Conservation (phyloP, 1,284 basidiomycete genomes). For the Ustilago lituana region DNA sequence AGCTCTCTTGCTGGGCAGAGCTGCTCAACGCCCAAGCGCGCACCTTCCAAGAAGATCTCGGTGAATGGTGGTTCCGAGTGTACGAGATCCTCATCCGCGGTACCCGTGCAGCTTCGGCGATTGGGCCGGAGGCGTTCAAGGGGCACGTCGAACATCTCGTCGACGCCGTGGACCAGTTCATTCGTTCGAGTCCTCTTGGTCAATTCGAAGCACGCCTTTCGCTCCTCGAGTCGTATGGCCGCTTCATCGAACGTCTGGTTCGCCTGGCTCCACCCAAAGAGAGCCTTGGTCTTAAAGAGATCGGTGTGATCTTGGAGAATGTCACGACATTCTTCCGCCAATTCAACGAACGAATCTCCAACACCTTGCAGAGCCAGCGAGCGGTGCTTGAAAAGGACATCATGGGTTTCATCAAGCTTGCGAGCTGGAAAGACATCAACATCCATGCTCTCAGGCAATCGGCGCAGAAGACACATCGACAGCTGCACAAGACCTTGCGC, state of each 20-base stretch:
- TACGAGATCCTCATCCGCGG: slow-evolving; percentile 79
- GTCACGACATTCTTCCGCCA: slow-evolving; percentile 77
- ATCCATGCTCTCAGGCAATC: slow-evolving; percentile 92
- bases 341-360: slow-evolving; percentile 72
- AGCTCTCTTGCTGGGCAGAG: slow-evolving; percentile 85
- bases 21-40: slow-evolving; percentile 73
- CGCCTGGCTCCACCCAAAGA: slow-evolving; percentile 42
- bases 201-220: slow-evolving; percentile 79
- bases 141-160: slow-evolving; percentile 77
- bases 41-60: slow-evolving; percentile 69
- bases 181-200: slow-evolving; percentile 81
- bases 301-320: slow-evolving; percentile 74
- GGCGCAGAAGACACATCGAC: slow-evolving; percentile 87
- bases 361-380: slow-evolving; percentile 74
- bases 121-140: slow-evolving; percentile 68
- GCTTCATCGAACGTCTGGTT: slow-evolving; percentile 39
- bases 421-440: slow-evolving; percentile 98
- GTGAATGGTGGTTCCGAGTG: slow-evolving; percentile 90
- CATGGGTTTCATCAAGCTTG: slow-evolving; percentile 86
- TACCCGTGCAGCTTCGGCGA: slow-evolving; percentile 46
- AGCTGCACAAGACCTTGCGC: slow-evolving; percentile 88
- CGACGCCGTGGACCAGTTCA: slow-evolving; percentile 82
- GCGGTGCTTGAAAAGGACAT: slow-evolving; percentile 81
- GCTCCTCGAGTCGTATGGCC: slow-evolving; percentile 78
- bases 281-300: slow-evolving; percentile 35